Evolutionary conservation across 2,329 filamentous ascomycete genomes (phyloP).

Genomic region (Fusarium sp.): DNA sequence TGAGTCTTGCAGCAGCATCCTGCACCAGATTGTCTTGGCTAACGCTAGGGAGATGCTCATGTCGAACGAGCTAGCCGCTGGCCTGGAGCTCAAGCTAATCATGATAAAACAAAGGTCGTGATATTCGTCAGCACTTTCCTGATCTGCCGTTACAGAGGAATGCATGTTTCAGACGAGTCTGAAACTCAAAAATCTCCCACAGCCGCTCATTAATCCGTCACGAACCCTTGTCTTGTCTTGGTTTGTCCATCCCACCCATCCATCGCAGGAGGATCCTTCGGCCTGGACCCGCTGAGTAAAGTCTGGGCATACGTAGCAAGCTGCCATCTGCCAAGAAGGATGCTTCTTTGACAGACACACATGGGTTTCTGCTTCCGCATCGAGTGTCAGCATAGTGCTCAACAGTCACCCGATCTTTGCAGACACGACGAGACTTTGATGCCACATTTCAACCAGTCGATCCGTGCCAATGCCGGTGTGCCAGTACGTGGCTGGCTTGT

Average conservation of each 20-base stretch:
- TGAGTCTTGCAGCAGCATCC: conserved; percentile 26
- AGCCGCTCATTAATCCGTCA: conserved; percentile 16
- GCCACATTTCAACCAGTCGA: background rate
- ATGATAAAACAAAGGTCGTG: conserved; percentile 16
- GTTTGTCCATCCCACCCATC: background rate
- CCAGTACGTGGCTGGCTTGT: background rate
- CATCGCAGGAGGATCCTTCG: background rate
- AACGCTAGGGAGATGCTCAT: background rate
- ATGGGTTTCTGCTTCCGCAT: background rate
- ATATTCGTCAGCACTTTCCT: conserved; percentile 20
- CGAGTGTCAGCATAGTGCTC: background rate
- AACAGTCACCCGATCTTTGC: background rate
- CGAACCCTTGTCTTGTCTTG: conserved; percentile 9
- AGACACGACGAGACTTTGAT: background rate
- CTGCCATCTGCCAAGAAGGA: background rate
- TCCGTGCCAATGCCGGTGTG: background rate
- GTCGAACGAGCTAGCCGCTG: conserved; percentile 13
- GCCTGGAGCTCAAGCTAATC: conserved; percentile 6
- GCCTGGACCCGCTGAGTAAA: background rate
- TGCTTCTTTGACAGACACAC: background rate
- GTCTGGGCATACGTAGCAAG: background rate
- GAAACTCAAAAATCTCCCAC: conserved; percentile 24
- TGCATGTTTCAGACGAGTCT: conserved; percentile 31
- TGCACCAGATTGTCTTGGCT: background rate
- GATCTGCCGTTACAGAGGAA: conserved; percentile 10